phyloP scores from a whole-genome alignment of 768 basidiomycete genomes.

The Suillus decipiens region DNA sequence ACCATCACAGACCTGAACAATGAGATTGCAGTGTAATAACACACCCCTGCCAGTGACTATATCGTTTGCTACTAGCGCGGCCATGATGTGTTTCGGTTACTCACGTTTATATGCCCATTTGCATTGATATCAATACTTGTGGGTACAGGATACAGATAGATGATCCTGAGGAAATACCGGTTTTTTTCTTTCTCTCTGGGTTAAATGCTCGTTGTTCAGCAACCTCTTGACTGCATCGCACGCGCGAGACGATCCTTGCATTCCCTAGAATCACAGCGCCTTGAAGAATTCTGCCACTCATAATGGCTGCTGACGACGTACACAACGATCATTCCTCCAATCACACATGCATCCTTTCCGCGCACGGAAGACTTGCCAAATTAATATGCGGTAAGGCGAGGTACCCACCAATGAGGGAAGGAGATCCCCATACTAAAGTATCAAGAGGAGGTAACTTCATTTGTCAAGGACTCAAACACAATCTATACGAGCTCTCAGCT shows the following conservation, averaged over 20 bases:
- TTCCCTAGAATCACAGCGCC: not conserved
- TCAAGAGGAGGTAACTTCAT: not conserved
- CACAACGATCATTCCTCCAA: not conserved
- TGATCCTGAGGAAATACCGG: too few relatives aligned
- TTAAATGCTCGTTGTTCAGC: too few relatives aligned
- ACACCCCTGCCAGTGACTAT: not conserved
- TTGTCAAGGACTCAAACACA: not conserved
- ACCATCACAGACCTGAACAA: not conserved
- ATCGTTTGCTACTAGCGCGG: not conserved
- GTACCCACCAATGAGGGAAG: not conserved
- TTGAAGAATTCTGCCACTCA: not conserved
- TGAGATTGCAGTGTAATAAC: not conserved
- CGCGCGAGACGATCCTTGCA: not conserved
- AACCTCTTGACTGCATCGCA: not conserved
- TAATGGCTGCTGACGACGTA: not conserved
- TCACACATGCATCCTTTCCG: too few relatives aligned
- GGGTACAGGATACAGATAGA: not conserved
- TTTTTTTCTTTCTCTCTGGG: not conserved
- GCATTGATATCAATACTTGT: not conserved
- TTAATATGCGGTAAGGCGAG: not conserved
- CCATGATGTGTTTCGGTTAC: not conserved
- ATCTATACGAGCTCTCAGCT: not conserved
- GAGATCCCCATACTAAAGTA: not conserved
- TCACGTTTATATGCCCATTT: not conserved
- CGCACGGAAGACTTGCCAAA: not conserved